Evolutionary conservation across 208 protist species (phyloP), one percentile per base, ranked within the genome.

Genomic region (Naegleria gruberi): DNA sequence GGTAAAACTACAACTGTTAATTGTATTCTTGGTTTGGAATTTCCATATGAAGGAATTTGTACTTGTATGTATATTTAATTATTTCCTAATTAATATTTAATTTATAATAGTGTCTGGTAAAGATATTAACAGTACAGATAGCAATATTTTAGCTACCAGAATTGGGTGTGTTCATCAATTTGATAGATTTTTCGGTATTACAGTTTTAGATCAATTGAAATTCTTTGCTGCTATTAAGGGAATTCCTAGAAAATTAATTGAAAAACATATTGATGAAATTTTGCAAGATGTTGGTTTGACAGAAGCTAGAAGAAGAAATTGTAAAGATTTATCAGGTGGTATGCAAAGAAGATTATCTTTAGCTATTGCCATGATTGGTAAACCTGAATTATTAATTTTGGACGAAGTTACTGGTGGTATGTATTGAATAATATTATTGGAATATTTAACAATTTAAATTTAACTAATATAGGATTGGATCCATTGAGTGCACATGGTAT

Each of bases 361-460:
- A 15, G 95, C 95, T 43, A 93, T 97, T 43, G 91, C 95, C 40
- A 92, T 97, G 7, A 91, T 97, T 89, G 95, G 94, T 19, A 91
- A 93, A 23, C 93, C 94, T 23, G 92, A 94, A n/a, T 93, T 97
- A 46, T 93, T 96, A 42, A 74, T 94, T 55, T 81, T 94, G 4
- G 91, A 93, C 86, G 93, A 94, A 89, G 90, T 91, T 0, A 94
- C 92, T 5, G 86, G 88, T 83, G 91, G 90, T 7, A 92, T 95
- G 40, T 94, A 96, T 89, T 74, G 92, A 37, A 88, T 91, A 34
- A 93, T 46, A 44, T 46, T 47, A n/a, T 73, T 51, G n/a, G n/a
- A n/a, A n/a, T n/a, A n/a, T n/a, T n/a, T n/a, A n/a, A n/a, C n/a
- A n/a, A n/a, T n/a, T n/a, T n/a, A n/a, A n/a, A n/a, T n/a, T n/a